Evolutionary conservation across 2,329 filamentous ascomycete species (phyloP).

Genomic region (Bipolaris zeicola): DNA sequence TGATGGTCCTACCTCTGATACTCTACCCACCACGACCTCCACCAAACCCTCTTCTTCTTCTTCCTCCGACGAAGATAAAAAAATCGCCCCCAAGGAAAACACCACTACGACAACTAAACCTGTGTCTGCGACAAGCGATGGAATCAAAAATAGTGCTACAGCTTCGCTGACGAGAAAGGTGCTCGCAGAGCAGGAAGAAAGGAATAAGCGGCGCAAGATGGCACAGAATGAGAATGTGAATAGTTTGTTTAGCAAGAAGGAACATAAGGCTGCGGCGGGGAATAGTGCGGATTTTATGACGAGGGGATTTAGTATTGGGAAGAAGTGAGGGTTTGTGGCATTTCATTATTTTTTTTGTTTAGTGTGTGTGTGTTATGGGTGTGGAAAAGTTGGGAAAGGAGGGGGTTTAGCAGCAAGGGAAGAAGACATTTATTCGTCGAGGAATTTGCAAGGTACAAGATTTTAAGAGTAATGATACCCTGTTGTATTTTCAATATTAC

Average conservation of each 20-base stretch:
- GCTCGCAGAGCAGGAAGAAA: conserved; percentile 81
- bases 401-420: no score
- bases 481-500: no score
- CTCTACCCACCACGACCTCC: neutral
- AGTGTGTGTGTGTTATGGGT: no score
- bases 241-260: conserved; percentile 53
- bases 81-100: conserved; percentile 24
- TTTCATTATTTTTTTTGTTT: no score
- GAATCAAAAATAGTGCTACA: conserved; percentile 88
- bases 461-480: no score
- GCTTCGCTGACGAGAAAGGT: conserved; percentile 86
- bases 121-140: conserved; percentile 43
- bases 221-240: conserved; percentile 59
- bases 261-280: conserved; percentile 40
- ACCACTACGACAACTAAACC: neutral
- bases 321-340: conserved; percentile 21
- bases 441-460: no score
- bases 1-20: neutral
- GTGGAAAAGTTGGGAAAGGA: no score
- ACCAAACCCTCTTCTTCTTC: conserved; percentile 23
- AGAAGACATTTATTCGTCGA: no score
- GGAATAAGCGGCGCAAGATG: conserved; percentile 77
- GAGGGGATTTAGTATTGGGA: conserved; percentile 52
- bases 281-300: conserved; percentile 59
- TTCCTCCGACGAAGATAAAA: conserved; percentile 34